Percentiles rank a stretch among this genome's conserved stretches.
Evolutionary conservation across 768 basidiomycete species (phyloP).

Genomic region (Podaxis pistillaris): DNA sequence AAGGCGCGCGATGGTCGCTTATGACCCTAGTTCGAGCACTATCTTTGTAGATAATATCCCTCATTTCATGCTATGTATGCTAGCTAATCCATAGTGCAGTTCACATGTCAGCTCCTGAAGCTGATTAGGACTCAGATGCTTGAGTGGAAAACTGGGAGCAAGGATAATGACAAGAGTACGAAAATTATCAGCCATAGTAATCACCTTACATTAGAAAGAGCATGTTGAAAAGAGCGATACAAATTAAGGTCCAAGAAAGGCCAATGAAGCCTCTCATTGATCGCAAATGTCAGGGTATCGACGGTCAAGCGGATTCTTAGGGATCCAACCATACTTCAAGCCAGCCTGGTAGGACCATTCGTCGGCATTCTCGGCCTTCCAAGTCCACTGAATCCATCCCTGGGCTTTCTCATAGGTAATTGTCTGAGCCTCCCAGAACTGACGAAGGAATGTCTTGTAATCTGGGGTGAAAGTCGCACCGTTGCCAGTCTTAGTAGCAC

Average conservation of each 20-base stretch:
- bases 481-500: conserved; percentile 65
- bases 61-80: too few species aligned
- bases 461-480: conserved; percentile 66
- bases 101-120: too few species aligned
- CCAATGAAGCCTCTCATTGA: conserved; percentile 31
- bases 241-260: background rate
- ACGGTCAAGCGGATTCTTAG: conserved; percentile 43
- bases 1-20: conserved; percentile 29
- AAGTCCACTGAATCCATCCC: conserved; percentile 82
- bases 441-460: conserved; percentile 78
- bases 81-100: too few species aligned
- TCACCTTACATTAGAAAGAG: background rate
- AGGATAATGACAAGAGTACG: too few species aligned
- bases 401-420: conserved; percentile 63
- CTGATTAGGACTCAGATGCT: too few species aligned
- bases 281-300: conserved; percentile 45
- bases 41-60: background rate
- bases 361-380: conserved; percentile 80
- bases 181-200: background rate
- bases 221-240: background rate
- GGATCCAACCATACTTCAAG: conserved; percentile 82
- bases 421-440: conserved; percentile 83
- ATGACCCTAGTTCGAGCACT: conserved; percentile 30
- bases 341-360: conserved; percentile 91
- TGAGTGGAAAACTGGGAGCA: too few species aligned